Base-by-base conservation (phyloP, 1,284 basidiomycete genomes). In the Pholiota adiposa region DNA sequence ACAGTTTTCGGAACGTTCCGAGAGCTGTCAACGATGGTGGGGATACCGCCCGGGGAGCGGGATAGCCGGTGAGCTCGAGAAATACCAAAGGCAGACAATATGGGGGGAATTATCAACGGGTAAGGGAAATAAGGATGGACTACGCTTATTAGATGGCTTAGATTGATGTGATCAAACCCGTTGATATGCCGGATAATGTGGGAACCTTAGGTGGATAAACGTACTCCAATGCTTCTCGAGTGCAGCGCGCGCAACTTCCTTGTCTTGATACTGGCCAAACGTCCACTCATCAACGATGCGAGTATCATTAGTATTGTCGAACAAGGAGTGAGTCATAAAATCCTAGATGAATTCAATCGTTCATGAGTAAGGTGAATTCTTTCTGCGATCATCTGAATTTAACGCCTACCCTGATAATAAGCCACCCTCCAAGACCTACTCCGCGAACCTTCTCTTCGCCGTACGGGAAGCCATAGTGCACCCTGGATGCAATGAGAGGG, bases 281-380 rank as follows among this genome's bases (percentile, higher is more conserved):
- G 96, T 97, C 80, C 84, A 97, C 73, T 97, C 93, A 73, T 96
- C 94, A 59, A 95, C 74, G 61, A 88, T 90, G 44, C 73, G 76
- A 25, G 72, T 63, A 72, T 93, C 89, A 1, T 75, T 86, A 0
- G 92, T 93, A 67, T 82, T 79, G 65, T 93, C 90, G 69, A 96
- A 97, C n/a, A 96, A 71, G 49, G 88, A 90, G 14, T 94, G 94
- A 0, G 91, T 93, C 63, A 93, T 91, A 19, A 51, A 58, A 33
- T 51, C 56, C 56, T 58, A 21, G 16, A 27, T 2, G 11, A n/a
- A 23, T 23, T 7, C 16, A 31, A 16, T 31, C 14, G 11, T 14
- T 21, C 9, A 23, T n/a, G n/a, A n/a, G n/a, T n/a, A n/a, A n/a
- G n/a, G n/a, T n/a, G n/a, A n/a, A n/a, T n/a, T 9, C 2, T 18